Evolutionary conservation across 2,329 filamentous ascomycete species (phyloP).

Genomic region (Scolecobasidium constrictum): DNA sequence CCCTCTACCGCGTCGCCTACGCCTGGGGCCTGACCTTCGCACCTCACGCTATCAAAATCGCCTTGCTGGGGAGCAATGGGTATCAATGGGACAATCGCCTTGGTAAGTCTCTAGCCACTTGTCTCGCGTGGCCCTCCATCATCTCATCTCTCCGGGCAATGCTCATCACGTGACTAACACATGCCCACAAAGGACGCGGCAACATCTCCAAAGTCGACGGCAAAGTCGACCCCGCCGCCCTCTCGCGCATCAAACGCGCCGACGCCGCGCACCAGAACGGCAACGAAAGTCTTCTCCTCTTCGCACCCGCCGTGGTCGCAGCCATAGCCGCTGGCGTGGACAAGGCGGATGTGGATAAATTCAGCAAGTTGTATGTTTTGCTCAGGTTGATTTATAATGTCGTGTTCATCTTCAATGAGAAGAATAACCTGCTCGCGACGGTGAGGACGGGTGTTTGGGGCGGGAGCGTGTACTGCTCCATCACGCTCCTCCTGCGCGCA

Average conservation of each 20-base stretch:
- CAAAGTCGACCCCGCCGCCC: slow-evolving; percentile 22
- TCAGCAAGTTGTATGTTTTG: background rate
- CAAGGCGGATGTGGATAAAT: background rate
- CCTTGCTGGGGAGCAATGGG: background rate
- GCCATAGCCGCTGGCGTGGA: background rate
- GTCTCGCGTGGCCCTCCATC: background rate
- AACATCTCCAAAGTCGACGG: slow-evolving; percentile 2
- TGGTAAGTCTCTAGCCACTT: background rate
- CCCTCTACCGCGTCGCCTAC: slow-evolving; percentile 1
- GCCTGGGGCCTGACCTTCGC: slow-evolving; percentile 4
- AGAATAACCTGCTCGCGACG: background rate
- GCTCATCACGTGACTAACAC: too few relatives aligned
- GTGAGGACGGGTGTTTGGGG: slow-evolving; percentile 3
- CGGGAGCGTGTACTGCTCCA: slow-evolving; percentile 4
- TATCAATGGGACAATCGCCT: slow-evolving; percentile 6
- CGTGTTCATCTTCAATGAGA: background rate
- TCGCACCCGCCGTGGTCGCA: slow-evolving; percentile 26
- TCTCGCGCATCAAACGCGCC: slow-evolving; percentile 32
- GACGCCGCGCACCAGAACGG: slow-evolving; percentile 36
- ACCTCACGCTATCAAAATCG: slow-evolving; percentile 2
- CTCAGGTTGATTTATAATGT: slow-evolving; percentile 2
- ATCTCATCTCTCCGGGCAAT: too few relatives aligned
- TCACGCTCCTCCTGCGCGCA: background rate
- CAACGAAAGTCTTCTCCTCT: slow-evolving; percentile 36
- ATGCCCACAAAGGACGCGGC: background rate